Conservation (phyloP, 2,329 filamentous ascomycete genomes). For the Ascochyta rabiei region DNA sequence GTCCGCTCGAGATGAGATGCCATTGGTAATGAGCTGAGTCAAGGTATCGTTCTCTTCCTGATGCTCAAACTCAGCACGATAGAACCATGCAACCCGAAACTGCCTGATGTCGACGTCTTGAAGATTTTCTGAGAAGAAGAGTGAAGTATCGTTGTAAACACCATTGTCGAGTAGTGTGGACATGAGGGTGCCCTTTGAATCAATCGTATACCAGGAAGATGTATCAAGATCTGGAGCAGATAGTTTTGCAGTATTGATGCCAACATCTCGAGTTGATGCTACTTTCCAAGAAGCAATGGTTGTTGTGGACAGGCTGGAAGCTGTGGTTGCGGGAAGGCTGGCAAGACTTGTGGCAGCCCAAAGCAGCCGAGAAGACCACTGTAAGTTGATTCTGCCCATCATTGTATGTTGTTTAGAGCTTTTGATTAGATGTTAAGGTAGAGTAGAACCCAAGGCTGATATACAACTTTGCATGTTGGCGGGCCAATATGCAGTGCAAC, state of each 20-base stretch:
- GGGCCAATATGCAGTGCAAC: constrained; percentile 11
- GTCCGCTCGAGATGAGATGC: constrained; percentile 66
- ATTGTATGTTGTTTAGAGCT: not conserved
- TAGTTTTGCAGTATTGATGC: constrained; percentile 25
- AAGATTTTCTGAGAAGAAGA: constrained; percentile 64
- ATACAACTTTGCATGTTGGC: constrained; percentile 5
- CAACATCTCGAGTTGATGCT: constrained; percentile 23
- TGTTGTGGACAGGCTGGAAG: constrained; percentile 12
- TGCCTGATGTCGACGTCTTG: constrained; percentile 52
- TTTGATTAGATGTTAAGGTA: not conserved
- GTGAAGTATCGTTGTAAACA: constrained; percentile 58
- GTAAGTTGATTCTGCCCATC: not conserved
- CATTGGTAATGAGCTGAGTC: constrained; percentile 62
- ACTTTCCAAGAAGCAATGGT: constrained; percentile 32
- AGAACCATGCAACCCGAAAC: constrained; percentile 65
- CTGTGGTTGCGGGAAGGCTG: not conserved
- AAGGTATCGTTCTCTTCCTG: constrained; percentile 12
- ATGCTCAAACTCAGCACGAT: constrained; percentile 57
- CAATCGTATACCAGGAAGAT: constrained; percentile 59
- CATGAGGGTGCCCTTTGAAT: constrained; percentile 62
- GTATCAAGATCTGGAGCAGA: constrained; percentile 47
- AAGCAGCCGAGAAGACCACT: not conserved
- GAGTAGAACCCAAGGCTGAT: not conserved
- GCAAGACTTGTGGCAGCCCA: constrained; percentile 2
- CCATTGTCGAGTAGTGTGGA: constrained; percentile 61